These are phyloP conservation scores for Podospora didyma DNA, from an alignment of 495 filamentous ascomycete genomes.

Conservation along the genomic window DNA sequence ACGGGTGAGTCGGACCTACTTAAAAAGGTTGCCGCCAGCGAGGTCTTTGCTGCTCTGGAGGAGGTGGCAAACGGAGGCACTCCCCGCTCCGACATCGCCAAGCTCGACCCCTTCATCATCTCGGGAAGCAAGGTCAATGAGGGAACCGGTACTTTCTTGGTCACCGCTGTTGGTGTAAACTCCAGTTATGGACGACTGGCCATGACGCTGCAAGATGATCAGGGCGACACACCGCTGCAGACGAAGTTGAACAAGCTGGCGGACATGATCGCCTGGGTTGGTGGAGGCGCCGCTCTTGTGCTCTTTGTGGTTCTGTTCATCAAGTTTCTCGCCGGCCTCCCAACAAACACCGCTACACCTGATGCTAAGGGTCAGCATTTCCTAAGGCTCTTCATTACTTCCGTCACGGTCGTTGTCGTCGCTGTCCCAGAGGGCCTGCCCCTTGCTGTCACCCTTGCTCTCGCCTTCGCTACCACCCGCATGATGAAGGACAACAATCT, in stretches of 20 bases:
- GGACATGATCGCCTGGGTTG: conserved; percentile 88
- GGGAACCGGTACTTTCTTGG: conserved; percentile 80
- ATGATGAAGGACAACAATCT: conserved; percentile 97
- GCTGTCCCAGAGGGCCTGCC: conserved; percentile 95
- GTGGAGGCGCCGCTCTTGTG: conserved; percentile 74
- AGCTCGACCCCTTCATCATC: conserved; percentile 90
- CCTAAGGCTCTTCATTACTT: conserved; percentile 89
- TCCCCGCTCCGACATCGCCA: conserved; percentile 58
- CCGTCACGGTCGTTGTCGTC: conserved; percentile 94
- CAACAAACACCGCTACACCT: conserved; percentile 45
- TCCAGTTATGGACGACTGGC: conserved; percentile 88
- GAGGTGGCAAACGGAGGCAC: conserved; percentile 34
- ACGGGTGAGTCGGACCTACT: conserved; percentile 83
- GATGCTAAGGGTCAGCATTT: conserved; percentile 82
- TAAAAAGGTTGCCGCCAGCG: conserved; percentile 66
- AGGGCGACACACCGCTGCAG: conserved; percentile 88
- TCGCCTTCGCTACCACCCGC: conserved; percentile 92
- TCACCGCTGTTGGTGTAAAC: conserved; percentile 81
- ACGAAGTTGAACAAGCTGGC: conserved; percentile 85
- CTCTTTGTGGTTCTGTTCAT: conserved; percentile 88
- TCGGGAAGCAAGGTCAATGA: conserved; percentile 91
- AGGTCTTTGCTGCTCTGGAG: conserved; percentile 75
- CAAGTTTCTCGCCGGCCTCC: conserved; percentile 73
- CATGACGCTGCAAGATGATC: conserved; percentile 87
- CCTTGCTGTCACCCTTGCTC: conserved; percentile 85